Base-by-base conservation (phyloP, 495 filamentous ascomycete species). In the Poronia punctata region DNA sequence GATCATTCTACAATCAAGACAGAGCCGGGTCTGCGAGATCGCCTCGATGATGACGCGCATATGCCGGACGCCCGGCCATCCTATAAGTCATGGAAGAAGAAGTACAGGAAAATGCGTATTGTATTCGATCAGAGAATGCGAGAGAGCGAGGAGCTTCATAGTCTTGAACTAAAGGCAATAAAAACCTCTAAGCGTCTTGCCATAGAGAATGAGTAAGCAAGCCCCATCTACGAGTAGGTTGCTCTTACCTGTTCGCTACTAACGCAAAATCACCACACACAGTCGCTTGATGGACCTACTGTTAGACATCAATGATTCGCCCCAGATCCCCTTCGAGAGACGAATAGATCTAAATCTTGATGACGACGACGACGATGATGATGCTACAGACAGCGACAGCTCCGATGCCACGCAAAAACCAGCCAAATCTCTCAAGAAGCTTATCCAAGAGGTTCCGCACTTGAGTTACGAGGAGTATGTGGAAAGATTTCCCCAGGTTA, bases 91-190 rank as follows among this genome's bases (percentile, higher is more conserved):
- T 72, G 51, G 61, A 89, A 87, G 66, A 95, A 93, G 66, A 98
- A 98, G 67, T 98, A 90, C 63, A 79, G 85, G 40, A 98, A 98
- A 67, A 79, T 94, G 68, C 83, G 84, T 54, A 70, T 86, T 53
- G 72, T 76, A 26, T 98, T 96, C 51, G 88, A 96, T 50, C 72
- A 82, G 29, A 77, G 76, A 52, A 88, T 90, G 79, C 75, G 77
- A 35, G 78, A 84, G 35, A 88, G 80, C 50, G 85, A 93, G 53
- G 70, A 71, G 25, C 69, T 94, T 26, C 86, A 84, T 59, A 75
- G 73, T 39, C 75, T 85, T 25, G 88, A 92, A 57, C 76, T 84
- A 57, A 80, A 84, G 42, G 84, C 87, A 7, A 72, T 79, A 39
- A 78, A 78, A 47, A 78, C 86, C 5, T 82, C 85, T 11, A 80